Evolutionary conservation across 2,329 filamentous ascomycete genomes (phyloP).

Genomic region (Pseudopithomyces maydicus): DNA sequence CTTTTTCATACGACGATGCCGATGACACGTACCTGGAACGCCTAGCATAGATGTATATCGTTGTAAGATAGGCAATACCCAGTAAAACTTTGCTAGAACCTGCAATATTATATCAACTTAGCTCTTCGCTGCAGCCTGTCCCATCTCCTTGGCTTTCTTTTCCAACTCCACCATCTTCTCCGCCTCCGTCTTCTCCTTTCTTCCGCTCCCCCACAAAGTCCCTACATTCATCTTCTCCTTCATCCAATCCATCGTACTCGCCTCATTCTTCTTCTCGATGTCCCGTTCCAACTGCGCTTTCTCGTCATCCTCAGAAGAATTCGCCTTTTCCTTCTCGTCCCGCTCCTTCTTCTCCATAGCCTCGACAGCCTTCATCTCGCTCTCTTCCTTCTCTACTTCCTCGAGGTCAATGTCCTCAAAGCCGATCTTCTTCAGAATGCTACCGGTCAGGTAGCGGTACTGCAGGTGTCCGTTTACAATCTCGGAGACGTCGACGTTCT

Average conservation of each 20-base stretch:
- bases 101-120: background rate
- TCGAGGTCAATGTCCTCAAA: slow-evolving; percentile 58
- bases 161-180: slow-evolving; percentile 25
- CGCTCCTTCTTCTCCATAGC: slow-evolving; percentile 49
- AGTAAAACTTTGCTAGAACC: background rate
- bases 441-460: slow-evolving; percentile 58
- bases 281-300: slow-evolving; percentile 48
- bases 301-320: slow-evolving; percentile 36
- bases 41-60: no score
- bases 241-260: slow-evolving; percentile 50
- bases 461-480: slow-evolving; percentile 57
- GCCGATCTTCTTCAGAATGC: slow-evolving; percentile 57
- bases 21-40: no score
- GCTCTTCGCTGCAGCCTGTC: background rate
- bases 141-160: slow-evolving; percentile 12
- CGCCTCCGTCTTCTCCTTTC: slow-evolving; percentile 21
- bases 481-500: slow-evolving; percentile 60
- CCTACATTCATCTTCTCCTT: slow-evolving; percentile 47
- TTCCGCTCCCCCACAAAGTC: slow-evolving; percentile 19
- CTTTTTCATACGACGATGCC: no score
- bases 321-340: slow-evolving; percentile 36
- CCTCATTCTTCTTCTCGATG: slow-evolving; percentile 51
- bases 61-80: no score
- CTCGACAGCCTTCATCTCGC: slow-evolving; percentile 50
- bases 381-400: slow-evolving; percentile 53